Base-by-base conservation (phyloP, 179 eudicot genomes). In the Corrigiola litoralis region DNA sequence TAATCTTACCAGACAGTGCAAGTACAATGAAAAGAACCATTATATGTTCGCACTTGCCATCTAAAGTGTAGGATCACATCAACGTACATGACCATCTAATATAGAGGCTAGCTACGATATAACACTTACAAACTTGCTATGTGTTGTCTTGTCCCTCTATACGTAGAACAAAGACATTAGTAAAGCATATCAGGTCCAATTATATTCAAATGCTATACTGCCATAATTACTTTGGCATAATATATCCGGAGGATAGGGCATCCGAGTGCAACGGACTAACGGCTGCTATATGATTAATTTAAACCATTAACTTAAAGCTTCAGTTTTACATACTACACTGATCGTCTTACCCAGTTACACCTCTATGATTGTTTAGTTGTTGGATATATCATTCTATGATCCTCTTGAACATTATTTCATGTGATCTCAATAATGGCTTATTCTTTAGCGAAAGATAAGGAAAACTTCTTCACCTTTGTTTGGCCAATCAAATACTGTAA, bases 401-500 rank as follows among this genome's bases (percentile, higher is more conserved):
- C 45, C 24, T 23, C 48, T 33, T 44, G 32, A 34, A 57, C 41
- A 41, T 18, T n/a, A 36, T 50, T 25, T 64, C 65, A 60, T 67
- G 77, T 73, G 77, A 73, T 53, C 20, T 61, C 58, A 66, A 66
- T 49, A 52, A 60, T 31, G 52, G 10, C 4, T 42, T 41, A 58
- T 66, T 72, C 41, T 53, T 58, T 27, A 51, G 60, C 34, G 56
- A 33, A 21, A 28, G 37, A 51, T 9, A 34, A 66, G 60, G 20
- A 20, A 42, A 9, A 49, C 27, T 18, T 64, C 31, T 46, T 46
- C 40, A 32, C 53, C 37, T 40, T 31, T 50, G 76, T 41, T 65
- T 72, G 66, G 65, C 17, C 14, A 48, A 25, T 61, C 44, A 55
- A 32, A 50, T 65, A n/a, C 28, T 31, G 29, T 6, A 16, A 31